A percentile compares a stretch with the other conserved stretches of the same genome.
Conservation (phyloP, 2,329 filamentous ascomycete genomes). For the Diaporthe batatas region DNA sequence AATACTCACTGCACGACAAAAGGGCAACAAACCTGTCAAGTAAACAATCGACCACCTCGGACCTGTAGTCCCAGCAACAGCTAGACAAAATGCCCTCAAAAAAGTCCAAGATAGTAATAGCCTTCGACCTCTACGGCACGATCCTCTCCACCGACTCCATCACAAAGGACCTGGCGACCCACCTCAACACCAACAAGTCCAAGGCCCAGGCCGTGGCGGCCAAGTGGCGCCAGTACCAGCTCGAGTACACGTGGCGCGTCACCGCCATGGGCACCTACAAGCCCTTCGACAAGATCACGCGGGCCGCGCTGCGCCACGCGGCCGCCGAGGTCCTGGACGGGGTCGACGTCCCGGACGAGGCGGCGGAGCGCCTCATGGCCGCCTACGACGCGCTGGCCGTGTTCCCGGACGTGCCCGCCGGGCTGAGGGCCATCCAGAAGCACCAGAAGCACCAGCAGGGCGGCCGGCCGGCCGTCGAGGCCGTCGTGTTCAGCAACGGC, state of each 20-base stretch:
- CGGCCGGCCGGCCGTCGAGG: conserved; percentile 51
- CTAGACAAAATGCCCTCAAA: conserved; percentile 47
- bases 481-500: conserved; percentile 70
- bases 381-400: conserved; percentile 60
- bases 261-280: conserved; percentile 77
- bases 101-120: conserved; percentile 62
- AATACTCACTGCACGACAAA: background rate
- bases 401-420: conserved; percentile 74
- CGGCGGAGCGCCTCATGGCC: conserved; percentile 36
- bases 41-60: background rate
- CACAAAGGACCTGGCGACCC: conserved; percentile 66
- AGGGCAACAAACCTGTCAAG: background rate
- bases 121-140: conserved; percentile 83
- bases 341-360: conserved; percentile 44
- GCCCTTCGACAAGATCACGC: conserved; percentile 34
- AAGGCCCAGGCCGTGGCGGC: conserved; percentile 69
- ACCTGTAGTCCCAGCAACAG: too few species aligned
- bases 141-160: conserved; percentile 80
- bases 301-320: conserved; percentile 20
- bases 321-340: conserved; percentile 60
- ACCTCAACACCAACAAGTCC: conserved; percentile 65
- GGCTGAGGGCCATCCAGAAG: conserved; percentile 73
- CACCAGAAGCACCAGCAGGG: conserved; percentile 63
- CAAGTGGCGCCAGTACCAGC: conserved; percentile 76
- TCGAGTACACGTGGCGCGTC: conserved; percentile 83